Base-by-base conservation (phyloP, 2,329 filamentous ascomycete genomes). In the Dendryphion nanum region DNA sequence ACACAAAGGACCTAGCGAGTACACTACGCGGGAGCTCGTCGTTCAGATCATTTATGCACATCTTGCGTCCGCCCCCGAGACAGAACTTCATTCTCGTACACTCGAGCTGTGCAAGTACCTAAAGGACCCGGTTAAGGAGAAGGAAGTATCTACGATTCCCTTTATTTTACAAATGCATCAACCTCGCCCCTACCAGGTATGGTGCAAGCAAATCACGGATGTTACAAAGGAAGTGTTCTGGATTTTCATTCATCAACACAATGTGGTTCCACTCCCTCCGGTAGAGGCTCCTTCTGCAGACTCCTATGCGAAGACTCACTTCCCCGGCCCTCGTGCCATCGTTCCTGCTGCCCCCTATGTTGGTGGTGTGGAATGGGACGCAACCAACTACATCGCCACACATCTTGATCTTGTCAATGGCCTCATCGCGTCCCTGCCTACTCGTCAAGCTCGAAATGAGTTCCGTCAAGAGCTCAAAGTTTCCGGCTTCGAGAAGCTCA, bases 221-320 rank as follows among this genome's bases (percentile, higher is more conserved):
- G 91, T 97, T 33, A 95, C 90, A 29, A 96, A 96, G 66, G 91
- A 98, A 64, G 91, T 97, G 18, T 98, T 98, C 63, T 98, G 91
- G 91, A 97, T 97, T 61, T 98, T 97, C 70, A 76, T 97, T 37
- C 91, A 97, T 67, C 86, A 95, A 52, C 75, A 95, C 41, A 97
- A 97, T 55, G 83, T 96, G 31, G 78, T 97, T 24, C 77, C 88
- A 16, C 66, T 86, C 21, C 79, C 83, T 2, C 45, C 51, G 17
- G 39, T 13, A 15, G 19, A 21, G 6, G 53, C 56, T 10, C 41
- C 34, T 14, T 32, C 41, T 19, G 13, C 44, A 10, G 46, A 44
- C 56, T 57, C 58, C 17, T 77, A 78, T 49, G 74, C 74, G 33
- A 86, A 75, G 33, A 75, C 78, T 14, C 79, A 90, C 66, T 97